Percentiles rank a stretch among this genome's conserved stretches.
Evolutionary conservation across 345 rosid genomes (phyloP).

Genomic region (Euphorbia lathyris): DNA sequence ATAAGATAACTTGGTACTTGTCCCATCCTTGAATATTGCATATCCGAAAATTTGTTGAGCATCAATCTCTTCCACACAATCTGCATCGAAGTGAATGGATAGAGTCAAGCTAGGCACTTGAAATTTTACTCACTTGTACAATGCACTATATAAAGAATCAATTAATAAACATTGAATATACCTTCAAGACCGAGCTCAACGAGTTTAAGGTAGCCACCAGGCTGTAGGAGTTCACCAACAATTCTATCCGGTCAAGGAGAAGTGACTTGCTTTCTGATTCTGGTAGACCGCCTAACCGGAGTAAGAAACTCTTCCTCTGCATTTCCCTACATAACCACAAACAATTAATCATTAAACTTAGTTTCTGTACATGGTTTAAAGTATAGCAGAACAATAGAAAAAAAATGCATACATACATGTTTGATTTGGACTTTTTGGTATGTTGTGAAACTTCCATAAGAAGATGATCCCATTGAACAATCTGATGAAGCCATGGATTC

Average conservation of each 20-base stretch:
- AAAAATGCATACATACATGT: conserved; percentile 39
- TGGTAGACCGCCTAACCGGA: conserved; percentile 86
- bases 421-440: conserved; percentile 66
- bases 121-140: no score
- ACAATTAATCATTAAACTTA: not conserved
- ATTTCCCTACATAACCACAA: conserved; percentile 39
- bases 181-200: conserved; percentile 38
- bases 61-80: no score
- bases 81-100: no score
- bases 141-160: no score
- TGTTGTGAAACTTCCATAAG: conserved; percentile 79
- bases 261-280: conserved; percentile 52
- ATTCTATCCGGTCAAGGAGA: conserved; percentile 43
- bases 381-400: not conserved
- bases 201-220: no score
- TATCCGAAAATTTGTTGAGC: no score
- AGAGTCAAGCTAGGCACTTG: no score
- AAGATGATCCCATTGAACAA: conserved; percentile 46
- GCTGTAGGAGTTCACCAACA: no score
- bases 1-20: no score
- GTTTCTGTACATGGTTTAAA: not conserved
- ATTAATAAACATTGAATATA: not conserved
- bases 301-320: conserved; percentile 58
- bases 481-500: conserved; percentile 73
- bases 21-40: no score